Conservation (phyloP, 1,284 basidiomycete genomes). For the Crepidotus sp. region DNA sequence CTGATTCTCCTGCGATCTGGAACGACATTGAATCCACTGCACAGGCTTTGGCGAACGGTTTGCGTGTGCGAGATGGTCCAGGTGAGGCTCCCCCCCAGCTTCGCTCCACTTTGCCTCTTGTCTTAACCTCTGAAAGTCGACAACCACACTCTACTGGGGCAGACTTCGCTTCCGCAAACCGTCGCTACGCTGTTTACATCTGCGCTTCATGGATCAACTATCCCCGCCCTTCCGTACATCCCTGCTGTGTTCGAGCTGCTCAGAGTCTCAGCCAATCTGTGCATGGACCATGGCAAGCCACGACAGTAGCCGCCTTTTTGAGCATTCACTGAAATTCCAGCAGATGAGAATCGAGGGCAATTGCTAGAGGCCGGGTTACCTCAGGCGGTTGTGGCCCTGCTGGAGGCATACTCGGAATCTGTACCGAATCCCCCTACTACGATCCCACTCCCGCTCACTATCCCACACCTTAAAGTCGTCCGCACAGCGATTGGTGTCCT, state of each 20-base stretch:
- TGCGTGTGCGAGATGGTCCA: conserved; percentile 45
- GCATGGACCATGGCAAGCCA: conserved; percentile 66
- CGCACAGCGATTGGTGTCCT: conserved; percentile 75
- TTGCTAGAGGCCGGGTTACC: conserved; percentile 64
- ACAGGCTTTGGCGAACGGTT: conserved; percentile 50
- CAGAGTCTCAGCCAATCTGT: conserved; percentile 69
- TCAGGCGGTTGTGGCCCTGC: conserved; percentile 51
- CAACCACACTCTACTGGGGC: conserved; percentile 60
- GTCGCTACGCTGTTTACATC: conserved; percentile 50
- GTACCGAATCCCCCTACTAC: conserved; percentile 34
- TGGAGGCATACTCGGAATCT: conserved; percentile 60
- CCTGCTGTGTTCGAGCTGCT: conserved; percentile 56
- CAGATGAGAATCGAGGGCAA: conserved; percentile 57
- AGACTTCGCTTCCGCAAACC: conserved; percentile 52
- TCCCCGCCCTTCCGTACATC: conserved; percentile 37
- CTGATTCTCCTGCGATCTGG: conserved; percentile 35
- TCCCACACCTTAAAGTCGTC: conserved; percentile 61
- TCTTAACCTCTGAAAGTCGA: conserved; percentile 39
- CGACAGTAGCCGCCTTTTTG: conserved; percentile 16
- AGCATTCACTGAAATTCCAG: background rate
- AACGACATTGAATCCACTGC: conserved; percentile 41
- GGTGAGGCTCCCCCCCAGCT: conserved; percentile 26
- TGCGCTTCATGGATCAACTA: conserved; percentile 40
- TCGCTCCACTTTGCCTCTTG: conserved; percentile 15
- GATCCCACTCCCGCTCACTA: conserved; percentile 42